Evolutionary conservation across 495 filamentous ascomycete genomes (phyloP).

Genomic region (Daldinia bambusicola): DNA sequence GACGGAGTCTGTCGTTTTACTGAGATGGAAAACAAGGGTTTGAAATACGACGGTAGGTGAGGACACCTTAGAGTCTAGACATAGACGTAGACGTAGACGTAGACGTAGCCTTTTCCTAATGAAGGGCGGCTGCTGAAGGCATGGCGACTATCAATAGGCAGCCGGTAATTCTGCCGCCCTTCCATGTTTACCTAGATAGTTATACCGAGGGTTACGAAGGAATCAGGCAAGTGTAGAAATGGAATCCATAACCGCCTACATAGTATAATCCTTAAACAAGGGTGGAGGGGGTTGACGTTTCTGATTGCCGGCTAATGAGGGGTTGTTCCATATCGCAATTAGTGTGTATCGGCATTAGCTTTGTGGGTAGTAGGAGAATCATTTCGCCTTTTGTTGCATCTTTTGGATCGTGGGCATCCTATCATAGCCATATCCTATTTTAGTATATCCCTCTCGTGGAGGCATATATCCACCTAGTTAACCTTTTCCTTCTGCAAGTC

Average conservation of each 20-base stretch:
- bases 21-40: constrained; percentile 12
- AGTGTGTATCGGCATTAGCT: constrained; percentile 40
- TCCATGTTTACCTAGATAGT: constrained; percentile 14
- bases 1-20: constrained; percentile 12
- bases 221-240: constrained; percentile 32
- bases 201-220: constrained; percentile 31
- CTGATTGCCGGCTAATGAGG: constrained; percentile 50
- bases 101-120: constrained; percentile 17
- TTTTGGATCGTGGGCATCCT: background rate
- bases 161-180: constrained; percentile 33
- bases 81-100: constrained; percentile 7
- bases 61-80: constrained; percentile 12
- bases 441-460: too few species aligned
- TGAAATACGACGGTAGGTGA: constrained; percentile 20
- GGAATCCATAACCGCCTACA: constrained; percentile 3
- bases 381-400: constrained; percentile 42
- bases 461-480: too few species aligned
- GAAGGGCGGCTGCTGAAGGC: constrained; percentile 6
- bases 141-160: constrained; percentile 9
- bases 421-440: background rate
- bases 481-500: background rate
- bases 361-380: constrained; percentile 40
- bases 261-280: background rate
- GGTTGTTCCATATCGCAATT: constrained; percentile 36
- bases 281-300: constrained; percentile 30